A percentile compares a stretch with the other conserved stretches of the same genome.
These are phyloP conservation scores for Balansia obtecta DNA, from an alignment of 2,329 filamentous ascomycete species.

Conservation along the genomic window DNA sequence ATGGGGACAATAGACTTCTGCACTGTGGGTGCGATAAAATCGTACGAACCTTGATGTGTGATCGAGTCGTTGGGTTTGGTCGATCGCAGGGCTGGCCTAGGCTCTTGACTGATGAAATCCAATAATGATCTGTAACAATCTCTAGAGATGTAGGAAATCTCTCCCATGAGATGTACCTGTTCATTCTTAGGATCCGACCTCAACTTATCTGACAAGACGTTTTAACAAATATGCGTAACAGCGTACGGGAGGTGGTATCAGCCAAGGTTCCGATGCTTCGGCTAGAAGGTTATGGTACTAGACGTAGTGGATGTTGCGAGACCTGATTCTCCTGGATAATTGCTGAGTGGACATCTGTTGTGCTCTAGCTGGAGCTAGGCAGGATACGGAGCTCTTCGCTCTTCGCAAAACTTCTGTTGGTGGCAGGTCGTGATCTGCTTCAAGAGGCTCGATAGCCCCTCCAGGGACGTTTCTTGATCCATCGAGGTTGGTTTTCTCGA, in stretches of 20 bases:
- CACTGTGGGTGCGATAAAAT: conserved; percentile 15
- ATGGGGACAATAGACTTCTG: conserved; percentile 34
- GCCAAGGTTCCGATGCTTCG: conserved; percentile 17
- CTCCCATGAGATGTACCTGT: conserved; percentile 9
- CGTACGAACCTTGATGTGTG: conserved; percentile 18
- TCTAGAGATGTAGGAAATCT: conserved; percentile 15
- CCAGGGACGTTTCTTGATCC: conserved; percentile 3
- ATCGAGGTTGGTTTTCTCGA: conserved; percentile 4
- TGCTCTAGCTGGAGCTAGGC: conserved; percentile 7
- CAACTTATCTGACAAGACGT: conserved; percentile 21
- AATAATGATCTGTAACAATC: conserved; percentile 25
- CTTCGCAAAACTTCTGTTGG: conserved; percentile 10
- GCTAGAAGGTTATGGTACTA: conserved; percentile 14
- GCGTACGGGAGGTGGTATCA: conserved; percentile 17
- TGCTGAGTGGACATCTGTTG: conserved; percentile 11
- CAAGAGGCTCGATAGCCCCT: conserved; percentile 8
- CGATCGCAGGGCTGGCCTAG: conserved; percentile 17
- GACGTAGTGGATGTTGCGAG: conserved; percentile 14
- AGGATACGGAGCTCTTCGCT: conserved; percentile 7
- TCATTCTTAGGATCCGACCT: conserved; percentile 15
- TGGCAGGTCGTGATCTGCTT: conserved; percentile 11
- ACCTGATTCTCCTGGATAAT: conserved; percentile 11
- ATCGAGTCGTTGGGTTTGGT: conserved; percentile 15
- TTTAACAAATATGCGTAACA: conserved; percentile 24
- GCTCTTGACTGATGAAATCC: conserved; percentile 18